Evolutionary conservation across 1,284 basidiomycete genomes (phyloP).

Genomic region (Athelia sp.): DNA sequence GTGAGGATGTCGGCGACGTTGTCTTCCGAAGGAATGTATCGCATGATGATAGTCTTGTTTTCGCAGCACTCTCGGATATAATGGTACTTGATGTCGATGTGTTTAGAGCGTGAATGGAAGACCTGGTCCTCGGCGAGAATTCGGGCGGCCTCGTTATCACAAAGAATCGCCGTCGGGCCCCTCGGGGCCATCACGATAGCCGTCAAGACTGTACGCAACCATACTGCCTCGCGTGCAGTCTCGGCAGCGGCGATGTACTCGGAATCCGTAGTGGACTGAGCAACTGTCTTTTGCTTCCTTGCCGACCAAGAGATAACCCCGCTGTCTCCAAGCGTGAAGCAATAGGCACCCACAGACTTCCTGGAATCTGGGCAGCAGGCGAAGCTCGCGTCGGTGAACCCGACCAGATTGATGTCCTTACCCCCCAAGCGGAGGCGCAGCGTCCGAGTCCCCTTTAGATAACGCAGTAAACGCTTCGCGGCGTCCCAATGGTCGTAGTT

Average conservation of each 20-base stretch:
- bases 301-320: constrained; percentile 25
- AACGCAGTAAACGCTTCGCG: constrained; percentile 32
- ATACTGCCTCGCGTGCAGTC: background rate
- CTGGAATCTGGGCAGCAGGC: constrained; percentile 23
- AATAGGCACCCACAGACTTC: constrained; percentile 32
- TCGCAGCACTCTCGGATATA: constrained; percentile 18
- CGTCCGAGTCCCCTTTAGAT: constrained; percentile 34
- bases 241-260: background rate
- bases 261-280: constrained; percentile 15
- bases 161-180: background rate
- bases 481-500: constrained; percentile 29
- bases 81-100: constrained; percentile 20
- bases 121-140: constrained; percentile 19
- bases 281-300: constrained; percentile 24
- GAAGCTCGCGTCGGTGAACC: constrained; percentile 38
- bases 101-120: constrained; percentile 21
- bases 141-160: constrained; percentile 11
- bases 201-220: background rate
- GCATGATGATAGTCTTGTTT: background rate
- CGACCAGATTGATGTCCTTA: constrained; percentile 11
- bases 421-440: constrained; percentile 26
- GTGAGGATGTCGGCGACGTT: constrained; percentile 1
- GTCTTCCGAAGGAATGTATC: constrained; percentile 4
- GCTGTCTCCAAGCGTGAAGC: constrained; percentile 21
- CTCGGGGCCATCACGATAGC: background rate